phyloP scores from a whole-genome alignment of 176 grass and related monocot genomes.

The Aegilops sharonensis region DNA sequence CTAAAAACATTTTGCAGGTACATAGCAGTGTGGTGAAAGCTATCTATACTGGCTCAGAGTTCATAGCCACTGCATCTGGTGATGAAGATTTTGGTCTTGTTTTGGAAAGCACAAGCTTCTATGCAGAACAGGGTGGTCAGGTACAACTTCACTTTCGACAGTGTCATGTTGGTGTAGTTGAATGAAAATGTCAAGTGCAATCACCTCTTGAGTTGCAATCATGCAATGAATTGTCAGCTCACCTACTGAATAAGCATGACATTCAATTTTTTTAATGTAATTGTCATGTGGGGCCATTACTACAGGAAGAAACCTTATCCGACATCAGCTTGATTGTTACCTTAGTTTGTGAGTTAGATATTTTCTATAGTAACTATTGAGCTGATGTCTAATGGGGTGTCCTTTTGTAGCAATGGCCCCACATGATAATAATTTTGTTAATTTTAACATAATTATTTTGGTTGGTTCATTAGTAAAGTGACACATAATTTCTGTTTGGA shows the following conservation, averaged over 20 bases:
- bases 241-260: not conserved
- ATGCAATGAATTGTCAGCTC: not conserved
- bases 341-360: not conserved
- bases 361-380: too few species aligned
- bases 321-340: not conserved
- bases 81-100: constrained; percentile 68
- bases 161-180: constrained; percentile 16
- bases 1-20: constrained; percentile 48
- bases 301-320: not conserved
- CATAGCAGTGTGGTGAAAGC: constrained; percentile 76
- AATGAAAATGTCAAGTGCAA: not conserved
- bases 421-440: not conserved
- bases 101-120: constrained; percentile 93
- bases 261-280: not conserved
- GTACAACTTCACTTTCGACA: constrained; percentile 34
- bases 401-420: too few species aligned
- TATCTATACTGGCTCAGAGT: constrained; percentile 81
- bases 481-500: not conserved
- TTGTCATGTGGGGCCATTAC: not conserved
- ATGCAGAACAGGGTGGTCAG: constrained; percentile 98
- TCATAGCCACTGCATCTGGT: constrained; percentile 42
- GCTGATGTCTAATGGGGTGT: too few species aligned
- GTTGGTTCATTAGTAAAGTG: not conserved
- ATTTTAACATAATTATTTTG: not conserved
- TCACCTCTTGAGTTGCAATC: not conserved